Percentiles rank a stretch among this genome's conserved stretches.
Evolutionary conservation across 768 basidiomycete species (phyloP).

Genomic region (Myochromella boudieri): DNA sequence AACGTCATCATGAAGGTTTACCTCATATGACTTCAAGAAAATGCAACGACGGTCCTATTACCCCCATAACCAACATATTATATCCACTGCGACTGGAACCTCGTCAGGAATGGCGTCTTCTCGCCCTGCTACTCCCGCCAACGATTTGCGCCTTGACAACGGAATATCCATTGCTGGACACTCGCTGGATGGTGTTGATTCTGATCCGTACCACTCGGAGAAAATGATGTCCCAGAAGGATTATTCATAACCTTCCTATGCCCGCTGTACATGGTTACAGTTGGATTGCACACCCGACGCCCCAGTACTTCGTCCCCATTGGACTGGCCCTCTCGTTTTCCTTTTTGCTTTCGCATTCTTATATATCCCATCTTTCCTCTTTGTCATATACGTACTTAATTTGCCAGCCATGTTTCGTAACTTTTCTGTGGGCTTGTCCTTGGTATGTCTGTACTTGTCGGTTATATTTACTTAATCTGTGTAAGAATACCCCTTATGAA

Average conservation of each 20-base stretch:
- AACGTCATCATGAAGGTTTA: constrained; percentile 60
- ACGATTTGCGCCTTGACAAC: constrained; percentile 45
- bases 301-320: not conserved
- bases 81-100: constrained; percentile 73
- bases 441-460: constrained; percentile 16
- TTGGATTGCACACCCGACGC: not conserved
- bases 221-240: constrained; percentile 48
- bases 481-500: constrained; percentile 20
- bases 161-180: constrained; percentile 39
- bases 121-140: constrained; percentile 70
- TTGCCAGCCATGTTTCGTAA: not conserved
- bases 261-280: constrained; percentile 2
- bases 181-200: constrained; percentile 40
- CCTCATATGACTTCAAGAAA: constrained; percentile 88
- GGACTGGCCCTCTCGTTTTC: constrained; percentile 6
- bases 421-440: constrained; percentile 10
- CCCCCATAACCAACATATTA: constrained; percentile 75
- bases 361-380: constrained; percentile 10
- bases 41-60: constrained; percentile 92
- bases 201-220: constrained; percentile 38
- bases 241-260: constrained; percentile 37
- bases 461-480: constrained; percentile 22
- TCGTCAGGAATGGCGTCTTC: constrained; percentile 70
- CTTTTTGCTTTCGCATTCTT: not conserved
- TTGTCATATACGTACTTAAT: constrained; percentile 13